These are phyloP conservation scores for Colletotrichum sp. DNA, from an alignment of 2,329 filamentous ascomycete genomes.

Conservation along the genomic window DNA sequence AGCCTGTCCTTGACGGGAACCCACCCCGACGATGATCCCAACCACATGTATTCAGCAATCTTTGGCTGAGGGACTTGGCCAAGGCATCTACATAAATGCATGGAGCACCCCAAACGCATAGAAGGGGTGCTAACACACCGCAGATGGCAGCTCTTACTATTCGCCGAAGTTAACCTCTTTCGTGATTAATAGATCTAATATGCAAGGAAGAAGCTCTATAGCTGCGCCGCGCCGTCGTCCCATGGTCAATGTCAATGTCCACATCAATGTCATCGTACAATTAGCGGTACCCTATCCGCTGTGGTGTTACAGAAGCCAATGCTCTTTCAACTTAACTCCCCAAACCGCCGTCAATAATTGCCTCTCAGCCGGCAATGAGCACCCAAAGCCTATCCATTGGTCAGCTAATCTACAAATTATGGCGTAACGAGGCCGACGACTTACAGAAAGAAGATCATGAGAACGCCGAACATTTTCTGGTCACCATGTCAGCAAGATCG, in stretches of 20 bases:
- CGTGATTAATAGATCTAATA: conserved; percentile 20
- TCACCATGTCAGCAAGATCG: neutral
- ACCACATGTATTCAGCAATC: neutral
- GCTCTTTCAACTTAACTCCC: neutral
- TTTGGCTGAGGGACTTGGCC: neutral
- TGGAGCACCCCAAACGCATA: neutral
- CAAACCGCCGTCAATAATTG: neutral
- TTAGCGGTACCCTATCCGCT: neutral
- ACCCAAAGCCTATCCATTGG: conserved; percentile 62
- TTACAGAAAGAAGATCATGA: conserved; percentile 90
- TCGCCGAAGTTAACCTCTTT: conserved; percentile 15
- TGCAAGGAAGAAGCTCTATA: conserved; percentile 15
- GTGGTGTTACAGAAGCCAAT: conserved; percentile 20
- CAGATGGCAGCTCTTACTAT: neutral
- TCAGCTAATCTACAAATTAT: neutral
- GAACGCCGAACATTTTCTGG: conserved; percentile 75
- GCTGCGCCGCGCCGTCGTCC: neutral
- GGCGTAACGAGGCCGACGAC: conserved; percentile 30
- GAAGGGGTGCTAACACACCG: neutral
- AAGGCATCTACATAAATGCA: neutral
- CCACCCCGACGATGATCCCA: neutral
- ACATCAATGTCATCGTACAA: conserved; percentile 14
- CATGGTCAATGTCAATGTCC: neutral
- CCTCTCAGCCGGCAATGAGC: conserved; percentile 60
- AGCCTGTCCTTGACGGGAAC: neutral